phyloP scores from a whole-genome alignment of 768 basidiomycete genomes.

The Daedaleopsis nitida region DNA sequence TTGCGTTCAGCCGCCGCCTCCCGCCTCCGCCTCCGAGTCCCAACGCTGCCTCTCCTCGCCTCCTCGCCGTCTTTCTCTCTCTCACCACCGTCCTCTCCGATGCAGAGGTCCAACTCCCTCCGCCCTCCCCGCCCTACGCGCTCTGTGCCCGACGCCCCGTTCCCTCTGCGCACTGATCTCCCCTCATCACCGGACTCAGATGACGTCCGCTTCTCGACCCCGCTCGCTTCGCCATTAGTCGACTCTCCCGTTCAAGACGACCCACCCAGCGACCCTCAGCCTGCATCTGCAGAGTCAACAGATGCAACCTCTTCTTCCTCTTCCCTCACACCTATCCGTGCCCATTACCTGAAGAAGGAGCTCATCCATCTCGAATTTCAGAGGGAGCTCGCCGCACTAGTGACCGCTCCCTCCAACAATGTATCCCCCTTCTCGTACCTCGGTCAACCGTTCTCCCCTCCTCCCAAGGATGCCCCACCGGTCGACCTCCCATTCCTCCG shows the following conservation, averaged over 20 bases:
- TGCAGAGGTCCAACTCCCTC: constrained; percentile 17
- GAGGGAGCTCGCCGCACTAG: constrained; percentile 73
- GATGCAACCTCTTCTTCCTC: background rate
- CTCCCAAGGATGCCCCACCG: constrained; percentile 54
- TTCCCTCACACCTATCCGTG: constrained; percentile 79
- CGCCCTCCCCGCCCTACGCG: constrained; percentile 15
- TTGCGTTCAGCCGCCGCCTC: background rate
- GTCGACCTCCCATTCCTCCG: constrained; percentile 86
- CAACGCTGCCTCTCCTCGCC: background rate
- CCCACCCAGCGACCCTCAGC: background rate
- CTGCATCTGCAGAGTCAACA: background rate
- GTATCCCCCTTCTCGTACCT: constrained; percentile 81
- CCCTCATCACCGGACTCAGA: constrained; percentile 13
- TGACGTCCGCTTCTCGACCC: constrained; percentile 15
- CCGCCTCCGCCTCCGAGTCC: background rate
- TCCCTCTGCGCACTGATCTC: constrained; percentile 3
- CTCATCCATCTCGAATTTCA: constrained; percentile 85
- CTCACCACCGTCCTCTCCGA: constrained; percentile 10
- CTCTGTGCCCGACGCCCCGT: constrained; percentile 14
- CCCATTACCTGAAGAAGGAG: constrained; percentile 98
- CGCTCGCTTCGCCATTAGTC: constrained; percentile 20
- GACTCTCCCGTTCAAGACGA: constrained; percentile 10
- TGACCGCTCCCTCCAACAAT: constrained; percentile 47
- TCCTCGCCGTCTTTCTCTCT: constrained; percentile 9
- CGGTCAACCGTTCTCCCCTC: constrained; percentile 82